Percentiles rank a stretch among this genome's conserved stretches.
Evolutionary conservation across 1,139 yeast genomes (phyloP).

Genomic region (Saccharomycopsis hybrid): DNA sequence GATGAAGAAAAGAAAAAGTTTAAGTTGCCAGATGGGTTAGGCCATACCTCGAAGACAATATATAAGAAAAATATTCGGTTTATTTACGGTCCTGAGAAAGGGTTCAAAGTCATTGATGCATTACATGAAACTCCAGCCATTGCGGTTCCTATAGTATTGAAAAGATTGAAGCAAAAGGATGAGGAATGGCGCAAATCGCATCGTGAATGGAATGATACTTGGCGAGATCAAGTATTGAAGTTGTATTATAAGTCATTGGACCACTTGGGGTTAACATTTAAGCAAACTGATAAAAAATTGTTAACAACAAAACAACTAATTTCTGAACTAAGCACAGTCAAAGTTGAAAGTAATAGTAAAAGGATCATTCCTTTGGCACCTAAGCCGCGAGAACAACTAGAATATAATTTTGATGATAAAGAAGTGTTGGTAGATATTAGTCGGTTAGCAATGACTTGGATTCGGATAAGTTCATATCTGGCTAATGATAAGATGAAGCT

Average conservation of each 20-base stretch:
- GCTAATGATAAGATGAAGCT: constrained; percentile 75
- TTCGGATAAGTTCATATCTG: constrained; percentile 70
- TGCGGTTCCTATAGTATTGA: constrained; percentile 89
- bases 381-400: constrained; percentile 77
- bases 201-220: constrained; percentile 97
- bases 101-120: constrained; percentile 93
- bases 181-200: constrained; percentile 99
- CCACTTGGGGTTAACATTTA: constrained; percentile 91
- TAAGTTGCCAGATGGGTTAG: constrained; percentile 90
- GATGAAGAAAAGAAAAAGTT: constrained; percentile 81
- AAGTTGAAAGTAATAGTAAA: constrained; percentile 61
- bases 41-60: constrained; percentile 84
- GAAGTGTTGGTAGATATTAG: constrained; percentile 71
- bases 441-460: constrained; percentile 61
- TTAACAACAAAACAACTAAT: constrained; percentile 85
- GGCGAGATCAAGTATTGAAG: constrained; percentile 98
- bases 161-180: constrained; percentile 91
- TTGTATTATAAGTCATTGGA: constrained; percentile 90
- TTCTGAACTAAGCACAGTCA: constrained; percentile 86
- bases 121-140: constrained; percentile 91
- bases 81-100: constrained; percentile 78
- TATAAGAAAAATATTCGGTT: constrained; percentile 90
- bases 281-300: constrained; percentile 90
- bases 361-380: constrained; percentile 85
- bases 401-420: constrained; percentile 57